Evolutionary conservation across 306 rosid genomes (phyloP).

Genomic region (Mimosa pudica): DNA sequence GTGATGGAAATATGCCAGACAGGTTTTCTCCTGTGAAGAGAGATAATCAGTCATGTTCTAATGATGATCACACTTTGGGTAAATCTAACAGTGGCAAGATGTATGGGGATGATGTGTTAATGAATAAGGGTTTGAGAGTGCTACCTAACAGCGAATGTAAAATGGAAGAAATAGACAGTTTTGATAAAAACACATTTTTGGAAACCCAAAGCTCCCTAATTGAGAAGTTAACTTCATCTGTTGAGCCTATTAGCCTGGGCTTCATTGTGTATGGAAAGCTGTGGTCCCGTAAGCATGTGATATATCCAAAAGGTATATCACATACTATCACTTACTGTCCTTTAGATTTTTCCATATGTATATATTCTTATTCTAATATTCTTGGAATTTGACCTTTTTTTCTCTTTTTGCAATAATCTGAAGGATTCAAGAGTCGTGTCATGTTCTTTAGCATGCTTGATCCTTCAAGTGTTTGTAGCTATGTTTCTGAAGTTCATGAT

Average conservation of each 20-base stretch:
- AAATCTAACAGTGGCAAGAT: conserved; percentile 45
- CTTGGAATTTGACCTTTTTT: conserved; percentile 25
- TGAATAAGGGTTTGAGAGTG: conserved; percentile 36
- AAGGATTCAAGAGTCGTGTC: conserved; percentile 84
- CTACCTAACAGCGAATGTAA: conserved; percentile 31
- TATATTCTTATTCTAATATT: neutral
- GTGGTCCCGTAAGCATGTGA: conserved; percentile 70
- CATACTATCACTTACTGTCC: conserved; percentile 1
- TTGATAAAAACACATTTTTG: conserved; percentile 22
- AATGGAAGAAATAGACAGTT: conserved; percentile 27
- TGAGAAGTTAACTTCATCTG: conserved; percentile 39
- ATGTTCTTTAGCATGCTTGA: conserved; percentile 59
- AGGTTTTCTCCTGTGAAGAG: conserved; percentile 31
- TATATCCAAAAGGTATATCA: conserved; percentile 84
- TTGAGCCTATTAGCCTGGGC: conserved; percentile 67
- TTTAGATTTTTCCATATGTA: conserved; percentile 9
- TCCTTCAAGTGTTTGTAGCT: conserved; percentile 68
- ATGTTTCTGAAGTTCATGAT: conserved; percentile 81
- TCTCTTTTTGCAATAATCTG: conserved; percentile 34
- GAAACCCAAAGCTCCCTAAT: conserved; percentile 30
- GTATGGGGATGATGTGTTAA: conserved; percentile 47
- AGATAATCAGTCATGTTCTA: conserved; percentile 41
- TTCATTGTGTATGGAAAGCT: conserved; percentile 64
- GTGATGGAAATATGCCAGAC: conserved; percentile 26
- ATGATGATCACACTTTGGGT: conserved; percentile 35